These are phyloP conservation scores for Hanseniaspora mollemarum DNA, from an alignment of 805 yeast genomes.

Conservation along the genomic window DNA sequence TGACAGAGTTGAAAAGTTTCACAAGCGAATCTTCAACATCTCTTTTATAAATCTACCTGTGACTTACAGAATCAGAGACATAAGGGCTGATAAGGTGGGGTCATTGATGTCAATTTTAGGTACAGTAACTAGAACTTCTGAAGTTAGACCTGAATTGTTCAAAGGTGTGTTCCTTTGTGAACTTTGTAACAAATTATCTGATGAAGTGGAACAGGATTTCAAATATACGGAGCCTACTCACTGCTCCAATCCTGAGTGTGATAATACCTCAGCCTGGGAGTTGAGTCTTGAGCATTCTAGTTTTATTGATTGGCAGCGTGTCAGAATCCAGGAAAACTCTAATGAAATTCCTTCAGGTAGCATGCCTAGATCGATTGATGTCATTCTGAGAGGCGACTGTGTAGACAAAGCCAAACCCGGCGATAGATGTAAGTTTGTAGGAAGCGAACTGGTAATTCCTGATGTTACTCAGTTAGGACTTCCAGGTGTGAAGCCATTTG, in stretches of 20 bases:
- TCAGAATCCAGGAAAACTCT: conserved; percentile 94
- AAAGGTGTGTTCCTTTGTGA: conserved; percentile 84
- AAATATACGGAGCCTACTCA: conserved; percentile 88
- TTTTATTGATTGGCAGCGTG: conserved; percentile 85
- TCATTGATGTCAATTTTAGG: conserved; percentile 78
- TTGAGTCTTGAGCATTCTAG: conserved; percentile 71
- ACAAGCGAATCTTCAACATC: conserved; percentile 66
- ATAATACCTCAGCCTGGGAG: conserved; percentile 76
- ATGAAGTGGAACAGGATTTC: conserved; percentile 85
- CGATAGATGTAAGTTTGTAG: conserved; percentile 86
- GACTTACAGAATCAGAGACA: conserved; percentile 73
- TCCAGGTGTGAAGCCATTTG: conserved; percentile 86
- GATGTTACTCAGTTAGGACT: conserved; percentile 87
- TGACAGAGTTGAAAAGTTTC: conserved; percentile 30
- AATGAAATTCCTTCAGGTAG: conserved; percentile 97
- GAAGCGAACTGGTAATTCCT: conserved; percentile 70
- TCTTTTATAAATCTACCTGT: conserved; percentile 80
- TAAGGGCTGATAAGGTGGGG: conserved; percentile 82
- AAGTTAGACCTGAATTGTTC: conserved; percentile 86
- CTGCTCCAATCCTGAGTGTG: conserved; percentile 81
- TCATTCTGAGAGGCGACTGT: conserved; percentile 85
- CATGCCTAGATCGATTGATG: conserved; percentile 83
- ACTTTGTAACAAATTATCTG: conserved; percentile 53
- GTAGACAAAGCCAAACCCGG: conserved; percentile 92
- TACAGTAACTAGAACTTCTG: conserved; percentile 83